Base-by-base conservation (phyloP, 257 asterid genomes). In the Voacanga thouarsii region DNA sequence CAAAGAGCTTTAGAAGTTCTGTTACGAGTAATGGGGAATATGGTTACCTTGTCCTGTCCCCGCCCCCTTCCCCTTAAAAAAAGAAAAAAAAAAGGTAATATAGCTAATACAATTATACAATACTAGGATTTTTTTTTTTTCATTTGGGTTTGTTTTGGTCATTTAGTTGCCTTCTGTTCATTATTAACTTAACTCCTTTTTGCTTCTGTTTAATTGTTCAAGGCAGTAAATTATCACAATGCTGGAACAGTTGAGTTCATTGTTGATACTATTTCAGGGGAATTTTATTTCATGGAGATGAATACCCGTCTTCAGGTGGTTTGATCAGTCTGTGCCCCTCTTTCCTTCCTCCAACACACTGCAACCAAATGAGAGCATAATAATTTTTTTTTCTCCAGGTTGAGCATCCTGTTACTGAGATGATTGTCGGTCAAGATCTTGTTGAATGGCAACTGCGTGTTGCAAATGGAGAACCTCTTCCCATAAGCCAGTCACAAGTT, bases 211-310 rank as follows among this genome's bases (percentile, higher is more conserved):
- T 82, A 23, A 50, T 66, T 82, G 72, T 75, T 87, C 76, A 82
- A 96, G 99, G 99, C 97, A 83, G 99, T 96, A 85, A 80, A 80
- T 85, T 96, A 96, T 84, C 86, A 90, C 84, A 96, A 77, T 89
- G 98, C 98, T 61, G 99, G 99, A 77, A 96, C 99, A 56, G 98
- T 96, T 73, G 99, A 96, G 86, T 96, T 96, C 78, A 96, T 96
- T 76, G 91, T 96, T 81, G 99, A 96, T 87, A 93, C 98, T 47
- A 75, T 79, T 81, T 87, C 97, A 33, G 99, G 95, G 79, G 80
- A 92, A 61, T 96, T 96, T 83, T 91, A 92, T 88, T 96, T 96
- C 84, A 96, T 96, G 99, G 99, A 96, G 98, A 96, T 96, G 99
- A 96, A 96, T 85, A 96, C 99, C 84, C 98, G 99, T 71, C 98